phyloP scores from a whole-genome alignment of 768 basidiomycete genomes.

The Leccinum sublutescens region DNA sequence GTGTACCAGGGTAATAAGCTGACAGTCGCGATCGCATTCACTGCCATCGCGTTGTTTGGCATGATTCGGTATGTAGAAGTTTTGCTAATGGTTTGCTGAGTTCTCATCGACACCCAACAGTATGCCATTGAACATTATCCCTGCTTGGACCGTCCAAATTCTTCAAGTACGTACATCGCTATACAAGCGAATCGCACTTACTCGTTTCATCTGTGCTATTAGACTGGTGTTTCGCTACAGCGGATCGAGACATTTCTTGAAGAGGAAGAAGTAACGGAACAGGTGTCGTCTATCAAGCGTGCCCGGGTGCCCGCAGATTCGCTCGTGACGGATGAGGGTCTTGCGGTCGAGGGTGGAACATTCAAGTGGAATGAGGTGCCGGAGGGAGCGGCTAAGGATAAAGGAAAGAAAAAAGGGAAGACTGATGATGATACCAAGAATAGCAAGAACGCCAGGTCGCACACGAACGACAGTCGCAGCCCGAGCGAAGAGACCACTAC shows the following conservation, averaged over 20 bases:
- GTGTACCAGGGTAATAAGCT: constrained; percentile 72
- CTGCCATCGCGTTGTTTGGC: constrained; percentile 80
- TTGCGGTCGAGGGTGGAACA: constrained; percentile 49
- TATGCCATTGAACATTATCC: constrained; percentile 74
- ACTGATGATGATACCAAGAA: constrained; percentile 16
- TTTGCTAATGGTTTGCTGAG: neutral
- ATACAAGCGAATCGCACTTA: neutral
- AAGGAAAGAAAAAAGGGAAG: constrained; percentile 2
- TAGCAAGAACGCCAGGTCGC: neutral
- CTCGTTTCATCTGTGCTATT: neutral
- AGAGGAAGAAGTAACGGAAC: constrained; percentile 62
- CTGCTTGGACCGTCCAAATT: constrained; percentile 74
- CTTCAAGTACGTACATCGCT: constrained; percentile 43
- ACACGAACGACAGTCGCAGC: neutral
- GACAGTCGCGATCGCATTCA: constrained; percentile 80
- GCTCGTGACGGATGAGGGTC: constrained; percentile 30
- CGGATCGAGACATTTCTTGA: constrained; percentile 60
- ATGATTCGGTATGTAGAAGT: constrained; percentile 63
- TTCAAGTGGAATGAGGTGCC: constrained; percentile 59
- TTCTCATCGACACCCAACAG: constrained; percentile 30
- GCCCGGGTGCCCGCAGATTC: constrained; percentile 22
- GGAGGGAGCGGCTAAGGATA: constrained; percentile 27
- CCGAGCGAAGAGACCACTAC: constrained; percentile 11
- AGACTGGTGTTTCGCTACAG: constrained; percentile 56
- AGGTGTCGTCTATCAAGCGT: constrained; percentile 57